Evolutionary conservation across 768 basidiomycete species (phyloP).

Genomic region (Agaricus sinodeliciosus): DNA sequence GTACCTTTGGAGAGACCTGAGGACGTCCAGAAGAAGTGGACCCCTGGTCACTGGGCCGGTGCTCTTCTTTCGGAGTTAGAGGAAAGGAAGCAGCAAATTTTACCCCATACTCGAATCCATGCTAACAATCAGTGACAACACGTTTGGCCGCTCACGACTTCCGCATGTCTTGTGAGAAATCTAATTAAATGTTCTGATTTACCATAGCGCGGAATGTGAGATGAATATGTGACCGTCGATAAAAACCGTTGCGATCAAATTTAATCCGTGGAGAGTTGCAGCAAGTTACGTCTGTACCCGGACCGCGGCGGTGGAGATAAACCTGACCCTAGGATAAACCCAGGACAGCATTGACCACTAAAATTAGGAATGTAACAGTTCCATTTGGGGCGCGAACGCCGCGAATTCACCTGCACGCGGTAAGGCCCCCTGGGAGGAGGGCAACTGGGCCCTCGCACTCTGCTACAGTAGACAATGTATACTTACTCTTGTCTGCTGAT

Average conservation of each 20-base stretch:
- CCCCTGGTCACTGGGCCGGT: constrained; percentile 2
- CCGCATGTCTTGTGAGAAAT: constrained; percentile 16
- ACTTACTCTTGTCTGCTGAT: constrained; percentile 1
- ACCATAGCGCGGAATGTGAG: constrained; percentile 15
- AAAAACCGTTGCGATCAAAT: constrained; percentile 24
- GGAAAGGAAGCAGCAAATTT: constrained; percentile 6
- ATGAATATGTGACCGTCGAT: constrained; percentile 26
- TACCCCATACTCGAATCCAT: constrained; percentile 4
- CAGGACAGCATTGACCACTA: neutral
- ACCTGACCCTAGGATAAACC: neutral
- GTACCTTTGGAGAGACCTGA: neutral
- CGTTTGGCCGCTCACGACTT: constrained; percentile 9
- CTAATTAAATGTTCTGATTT: constrained; percentile 21
- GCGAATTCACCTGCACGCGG: neutral
- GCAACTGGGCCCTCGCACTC: neutral
- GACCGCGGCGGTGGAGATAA: constrained; percentile 33
- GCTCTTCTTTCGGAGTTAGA: constrained; percentile 6
- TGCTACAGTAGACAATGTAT: neutral
- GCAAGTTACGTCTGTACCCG: constrained; percentile 21
- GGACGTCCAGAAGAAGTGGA: neutral
- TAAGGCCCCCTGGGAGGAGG: neutral
- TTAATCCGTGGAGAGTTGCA: constrained; percentile 25
- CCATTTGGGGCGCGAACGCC: neutral
- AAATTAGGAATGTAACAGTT: constrained; percentile 3
- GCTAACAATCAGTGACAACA: constrained; percentile 5